phyloP scores from a whole-genome alignment of 257 asterid species.

The Solanum paucissectum region DNA sequence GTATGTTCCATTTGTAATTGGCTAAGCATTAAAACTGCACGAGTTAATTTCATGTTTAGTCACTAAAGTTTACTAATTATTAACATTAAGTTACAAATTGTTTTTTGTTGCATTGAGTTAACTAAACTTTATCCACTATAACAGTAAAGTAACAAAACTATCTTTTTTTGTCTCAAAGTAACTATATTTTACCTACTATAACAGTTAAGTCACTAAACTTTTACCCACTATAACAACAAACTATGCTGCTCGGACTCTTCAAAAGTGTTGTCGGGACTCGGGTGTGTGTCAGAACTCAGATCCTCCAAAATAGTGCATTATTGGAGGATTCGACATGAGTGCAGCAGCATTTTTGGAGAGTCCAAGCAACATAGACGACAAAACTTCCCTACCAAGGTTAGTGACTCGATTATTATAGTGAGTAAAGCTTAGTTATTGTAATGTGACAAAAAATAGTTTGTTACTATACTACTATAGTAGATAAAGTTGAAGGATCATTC shows the following conservation, averaged over 20 bases:
- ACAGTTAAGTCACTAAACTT: neutral
- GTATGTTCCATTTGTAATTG: neutral
- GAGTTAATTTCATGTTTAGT: neutral
- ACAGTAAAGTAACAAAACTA: neutral
- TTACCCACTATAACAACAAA: neutral
- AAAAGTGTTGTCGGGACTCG: neutral
- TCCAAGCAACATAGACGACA: neutral
- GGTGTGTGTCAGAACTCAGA: neutral
- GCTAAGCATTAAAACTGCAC: neutral
- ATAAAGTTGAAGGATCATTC: neutral
- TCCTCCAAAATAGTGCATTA: neutral
- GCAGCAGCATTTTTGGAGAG: neutral
- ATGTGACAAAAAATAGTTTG: neutral
- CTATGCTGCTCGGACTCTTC: neutral
- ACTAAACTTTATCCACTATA: neutral
- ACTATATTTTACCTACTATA: neutral
- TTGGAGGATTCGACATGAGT: neutral
- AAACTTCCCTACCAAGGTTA: neutral
- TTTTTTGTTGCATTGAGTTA: neutral
- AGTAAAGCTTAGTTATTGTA: neutral
- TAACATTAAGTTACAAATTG: neutral
- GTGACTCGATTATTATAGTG: neutral
- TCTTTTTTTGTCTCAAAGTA: neutral
- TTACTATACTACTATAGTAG: neutral
- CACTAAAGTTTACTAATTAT: neutral